phyloP scores from a whole-genome alignment of 331 rosid species.

The Pyrus hybrid region DNA sequence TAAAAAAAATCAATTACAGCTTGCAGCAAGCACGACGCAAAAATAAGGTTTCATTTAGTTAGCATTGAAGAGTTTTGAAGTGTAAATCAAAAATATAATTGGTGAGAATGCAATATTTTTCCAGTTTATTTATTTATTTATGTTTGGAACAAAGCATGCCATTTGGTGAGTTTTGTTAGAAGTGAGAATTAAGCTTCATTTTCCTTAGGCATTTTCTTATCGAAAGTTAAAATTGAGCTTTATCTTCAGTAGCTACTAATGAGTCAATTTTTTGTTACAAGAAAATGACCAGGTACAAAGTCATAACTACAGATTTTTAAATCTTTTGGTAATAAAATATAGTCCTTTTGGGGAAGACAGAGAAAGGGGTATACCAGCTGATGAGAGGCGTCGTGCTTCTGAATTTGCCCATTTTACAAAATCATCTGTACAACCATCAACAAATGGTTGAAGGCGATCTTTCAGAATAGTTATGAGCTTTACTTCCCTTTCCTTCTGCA shows the following conservation, averaged over 20 bases:
- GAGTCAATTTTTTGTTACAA: neutral
- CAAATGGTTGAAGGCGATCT: conserved; percentile 65
- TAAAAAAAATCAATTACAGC: conserved; percentile 5
- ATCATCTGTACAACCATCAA: conserved; percentile 55
- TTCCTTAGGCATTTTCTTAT: neutral
- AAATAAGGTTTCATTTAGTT: neutral
- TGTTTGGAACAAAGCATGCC: neutral
- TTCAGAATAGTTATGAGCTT: conserved; percentile 51
- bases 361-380: conserved; percentile 46
- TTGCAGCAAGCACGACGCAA: neutral
- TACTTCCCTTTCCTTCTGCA: conserved; percentile 77
- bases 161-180: neutral
- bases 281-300: neutral
- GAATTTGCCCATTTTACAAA: conserved; percentile 57
- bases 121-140: neutral
- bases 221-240: neutral
- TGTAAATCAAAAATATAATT: neutral
- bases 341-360: neutral
- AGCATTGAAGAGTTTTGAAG: neutral
- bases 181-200: neutral
- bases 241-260: neutral
- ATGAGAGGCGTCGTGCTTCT: conserved; percentile 72
- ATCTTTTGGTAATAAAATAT: neutral
- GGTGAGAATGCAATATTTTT: neutral
- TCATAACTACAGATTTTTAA: neutral